Conservation (phyloP, 257 asterid species). For the Eucommia ulmoides region DNA sequence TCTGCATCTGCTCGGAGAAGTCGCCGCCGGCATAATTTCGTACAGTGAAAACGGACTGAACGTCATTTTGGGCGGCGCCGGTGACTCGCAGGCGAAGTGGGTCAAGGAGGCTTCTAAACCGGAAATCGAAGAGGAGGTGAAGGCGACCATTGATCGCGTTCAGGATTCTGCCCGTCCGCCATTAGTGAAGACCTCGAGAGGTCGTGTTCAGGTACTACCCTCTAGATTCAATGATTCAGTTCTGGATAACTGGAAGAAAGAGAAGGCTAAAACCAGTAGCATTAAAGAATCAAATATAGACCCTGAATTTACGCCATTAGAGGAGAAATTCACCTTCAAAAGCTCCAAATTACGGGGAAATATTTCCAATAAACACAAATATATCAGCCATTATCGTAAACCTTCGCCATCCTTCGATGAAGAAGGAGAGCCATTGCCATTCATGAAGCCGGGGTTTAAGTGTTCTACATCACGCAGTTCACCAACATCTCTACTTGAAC, state of each 20-base stretch:
- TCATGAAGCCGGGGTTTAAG: conserved; percentile 21
- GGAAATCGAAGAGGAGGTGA: conserved; percentile 6
- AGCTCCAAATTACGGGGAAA: conserved; percentile 25
- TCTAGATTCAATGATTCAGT: conserved; percentile 88
- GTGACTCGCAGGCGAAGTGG: too few species aligned
- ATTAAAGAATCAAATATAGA: conserved; percentile 48
- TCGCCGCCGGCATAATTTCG: conserved; percentile 59
- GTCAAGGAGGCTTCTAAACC: conserved; percentile 20
- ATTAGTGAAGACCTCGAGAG: conserved; percentile 84
- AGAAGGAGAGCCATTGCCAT: conserved; percentile 43
- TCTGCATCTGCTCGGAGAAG: conserved; percentile 58
- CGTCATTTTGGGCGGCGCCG: conserved; percentile 21
- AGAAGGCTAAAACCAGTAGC: conserved; percentile 32
- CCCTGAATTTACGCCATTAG: conserved; percentile 49
- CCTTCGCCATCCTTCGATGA: conserved; percentile 47
- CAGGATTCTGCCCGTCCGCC: conserved; percentile 64
- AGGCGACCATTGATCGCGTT: conserved; percentile 14
- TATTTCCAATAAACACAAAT: conserved; percentile 18
- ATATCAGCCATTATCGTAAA: conserved; percentile 27
- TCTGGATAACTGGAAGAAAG: conserved; percentile 92
- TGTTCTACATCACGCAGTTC: conserved; percentile 31
- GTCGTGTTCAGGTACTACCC: conserved; percentile 93
- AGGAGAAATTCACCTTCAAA: conserved; percentile 28
- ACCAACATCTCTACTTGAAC: conserved; percentile 26
- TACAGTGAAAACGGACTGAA: conserved; percentile 37